Base-by-base conservation (phyloP, 768 basidiomycete genomes). In the Mrakia frigida region DNA sequence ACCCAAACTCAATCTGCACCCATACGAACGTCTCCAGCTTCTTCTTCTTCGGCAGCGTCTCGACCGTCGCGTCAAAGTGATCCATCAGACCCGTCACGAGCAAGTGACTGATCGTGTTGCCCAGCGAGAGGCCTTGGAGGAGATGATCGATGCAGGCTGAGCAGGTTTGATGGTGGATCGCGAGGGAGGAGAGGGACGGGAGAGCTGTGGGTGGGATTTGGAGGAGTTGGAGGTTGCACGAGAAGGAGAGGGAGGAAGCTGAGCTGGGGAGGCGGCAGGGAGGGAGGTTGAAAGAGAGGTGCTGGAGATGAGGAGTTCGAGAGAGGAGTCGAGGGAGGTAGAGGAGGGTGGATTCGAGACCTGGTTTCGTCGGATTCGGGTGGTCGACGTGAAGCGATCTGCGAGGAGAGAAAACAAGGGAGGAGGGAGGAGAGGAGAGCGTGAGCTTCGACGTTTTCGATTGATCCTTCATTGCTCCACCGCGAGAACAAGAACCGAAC, bases 191-290 rank as follows among this genome's bases (percentile, higher is more conserved):
- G 25, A 61, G 60, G 60, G 31, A 33, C 14, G 60, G 60, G 60
- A 61, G 60, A 28, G 60, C n/a, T 6, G 28, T n/a, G 14, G 31
- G 0, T 6, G 60, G 28, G 13, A 35, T n/a, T 33, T 59, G 56
- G 56, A 61, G 60, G 60, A 61, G 28, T n/a, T 61, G 60, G 60
- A 61, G 60, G 60, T n/a, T 28, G 60, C 60, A 61, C 18, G 52
- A 3, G 4, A 5, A 3, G 21, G 52, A 61, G 60, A 61, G 9
- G 60, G 28, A 61, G 60, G n/a, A 16, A 28, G 60, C 6, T 31
- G 60, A 28, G n/a, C 28, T 16, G 60, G 60, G 60, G 28, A 61
- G n/a, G 10, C 28, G 60, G 60, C 60, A 61, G 3, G 28, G 28
- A 28, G 28, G 60, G 10, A 61, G 60, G 60, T 61, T 6, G 33